phyloP scores from a whole-genome alignment of 768 basidiomycete species.

The Lactarius sp. region DNA sequence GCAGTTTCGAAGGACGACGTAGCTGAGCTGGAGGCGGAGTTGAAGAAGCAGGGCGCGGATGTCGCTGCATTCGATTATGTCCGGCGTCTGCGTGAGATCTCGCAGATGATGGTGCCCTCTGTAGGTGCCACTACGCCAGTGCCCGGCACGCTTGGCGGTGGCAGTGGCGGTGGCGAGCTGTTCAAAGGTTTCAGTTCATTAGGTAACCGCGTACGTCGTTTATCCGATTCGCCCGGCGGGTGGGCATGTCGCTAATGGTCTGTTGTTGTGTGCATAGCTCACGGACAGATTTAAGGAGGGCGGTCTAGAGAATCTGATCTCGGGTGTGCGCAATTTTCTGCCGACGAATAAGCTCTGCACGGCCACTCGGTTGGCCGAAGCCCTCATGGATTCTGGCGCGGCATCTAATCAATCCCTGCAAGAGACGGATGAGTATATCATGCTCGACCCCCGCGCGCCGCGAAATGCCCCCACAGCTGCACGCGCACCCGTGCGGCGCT shows the following conservation, averaged over 20 bases:
- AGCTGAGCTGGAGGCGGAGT: slow-evolving; percentile 78
- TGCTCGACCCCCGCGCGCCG: slow-evolving; percentile 40
- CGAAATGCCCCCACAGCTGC: slow-evolving; percentile 34
- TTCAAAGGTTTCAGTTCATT: slow-evolving; percentile 92
- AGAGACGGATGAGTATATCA: slow-evolving; percentile 47
- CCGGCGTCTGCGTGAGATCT: slow-evolving; percentile 84
- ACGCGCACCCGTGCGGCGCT: slow-evolving; percentile 42
- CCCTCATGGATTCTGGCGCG: slow-evolving; percentile 93
- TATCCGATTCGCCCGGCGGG: not conserved
- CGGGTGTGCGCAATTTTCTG: slow-evolving; percentile 96
- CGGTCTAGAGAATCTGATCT: slow-evolving; percentile 94
- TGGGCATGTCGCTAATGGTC: not conserved
- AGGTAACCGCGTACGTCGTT: slow-evolving; percentile 70
- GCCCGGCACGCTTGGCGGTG: slow-evolving; percentile 41
- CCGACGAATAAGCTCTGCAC: slow-evolving; percentile 92
- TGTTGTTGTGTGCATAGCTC: slow-evolving; percentile 47
- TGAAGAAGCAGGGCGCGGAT: slow-evolving; percentile 79
- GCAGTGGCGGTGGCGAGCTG: slow-evolving; percentile 74
- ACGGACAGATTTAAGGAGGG: slow-evolving; percentile 92
- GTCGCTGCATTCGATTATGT: slow-evolving; percentile 87
- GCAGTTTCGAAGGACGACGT: slow-evolving; percentile 85
- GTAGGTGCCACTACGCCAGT: slow-evolving; percentile 61
- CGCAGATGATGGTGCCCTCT: slow-evolving; percentile 79
- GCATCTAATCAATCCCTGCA: slow-evolving; percentile 85
- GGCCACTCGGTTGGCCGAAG: slow-evolving; percentile 89